Conservation (phyloP, 257 asterid genomes). For the Parsonsia alboflavescens region DNA sequence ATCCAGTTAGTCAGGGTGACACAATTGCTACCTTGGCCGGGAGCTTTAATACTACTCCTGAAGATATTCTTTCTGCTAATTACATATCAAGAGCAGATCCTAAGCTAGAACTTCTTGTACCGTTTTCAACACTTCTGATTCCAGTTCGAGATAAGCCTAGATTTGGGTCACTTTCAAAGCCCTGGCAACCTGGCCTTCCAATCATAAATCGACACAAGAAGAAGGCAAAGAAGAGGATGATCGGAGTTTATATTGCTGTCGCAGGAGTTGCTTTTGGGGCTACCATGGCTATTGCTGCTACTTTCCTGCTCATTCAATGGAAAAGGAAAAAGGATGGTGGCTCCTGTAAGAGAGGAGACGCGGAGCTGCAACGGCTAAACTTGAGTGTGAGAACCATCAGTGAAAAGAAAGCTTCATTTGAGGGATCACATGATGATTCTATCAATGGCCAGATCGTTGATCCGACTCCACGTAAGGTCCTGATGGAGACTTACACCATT, state of each 20-base stretch:
- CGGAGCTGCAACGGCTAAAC: slow-evolving; percentile 58
- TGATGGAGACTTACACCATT: slow-evolving; percentile 50
- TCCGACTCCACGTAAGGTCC: slow-evolving; percentile 37
- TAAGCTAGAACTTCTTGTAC: slow-evolving; percentile 26
- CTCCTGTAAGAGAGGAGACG: slow-evolving; percentile 26
- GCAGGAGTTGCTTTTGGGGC: slow-evolving; percentile 32
- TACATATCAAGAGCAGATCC: slow-evolving; percentile 25
- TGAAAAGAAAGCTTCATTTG: slow-evolving; percentile 71
- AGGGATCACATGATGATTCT: slow-evolving; percentile 61
- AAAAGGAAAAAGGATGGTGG: slow-evolving; percentile 25
- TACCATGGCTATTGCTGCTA: slow-evolving; percentile 32
- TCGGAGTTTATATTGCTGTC: slow-evolving; percentile 42
- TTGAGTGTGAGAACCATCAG: slow-evolving; percentile 64
- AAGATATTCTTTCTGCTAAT: slow-evolving; percentile 36
- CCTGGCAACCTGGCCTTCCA: slow-evolving; percentile 23
- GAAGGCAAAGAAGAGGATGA: slow-evolving; percentile 33
- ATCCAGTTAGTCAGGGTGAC: slow-evolving; percentile 49
- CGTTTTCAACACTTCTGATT: slow-evolving; percentile 43
- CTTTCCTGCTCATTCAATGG: slow-evolving; percentile 31
- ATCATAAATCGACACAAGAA: slow-evolving; percentile 25
- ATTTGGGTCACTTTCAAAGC: slow-evolving; percentile 18
- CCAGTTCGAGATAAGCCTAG: slow-evolving; percentile 33
- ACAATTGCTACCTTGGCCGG: slow-evolving; percentile 32
- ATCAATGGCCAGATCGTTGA: slow-evolving; percentile 35
- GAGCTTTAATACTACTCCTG: slow-evolving; percentile 34